Evolutionary conservation across 495 filamentous ascomycete species (phyloP), one percentile per base, ranked within the genome.

Genomic region (Penicillium lagena): DNA sequence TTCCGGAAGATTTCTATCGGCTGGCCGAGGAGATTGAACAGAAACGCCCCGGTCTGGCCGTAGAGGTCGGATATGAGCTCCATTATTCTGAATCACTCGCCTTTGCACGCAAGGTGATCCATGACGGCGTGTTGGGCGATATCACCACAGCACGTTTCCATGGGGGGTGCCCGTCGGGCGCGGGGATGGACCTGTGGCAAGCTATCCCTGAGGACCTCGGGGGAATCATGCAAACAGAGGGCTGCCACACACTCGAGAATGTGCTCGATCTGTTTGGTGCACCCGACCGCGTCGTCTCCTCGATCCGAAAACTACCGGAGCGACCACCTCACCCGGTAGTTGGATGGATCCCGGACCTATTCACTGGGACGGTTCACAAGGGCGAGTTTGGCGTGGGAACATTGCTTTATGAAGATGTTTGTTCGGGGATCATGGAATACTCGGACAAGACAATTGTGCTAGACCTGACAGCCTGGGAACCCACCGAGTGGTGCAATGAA

Each of bases 401-500:
- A 13, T 32, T 52, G 22, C 13, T 44, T 7, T 42, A 52, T 29
- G 50, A 52, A 32, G 50, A 52, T 38, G 22, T 52, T n/a, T 40
- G 38, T 5, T 52, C 50, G 9, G 50, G 38, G 1, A 52, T 52
- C 7, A 34, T 52, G 45, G 50, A 52, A 12, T 52, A 52, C 10
- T 31, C 39, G 4, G 29, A 39, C 9, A 44, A 43, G 22, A 52
- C 39, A 7, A 41, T 44, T 13, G 38, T 42, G 15, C 14, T 52
- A 2, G 50, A 52, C 29, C 39, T 52, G 12, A 43, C 45, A 5
- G 50, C 50, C 2, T 46, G 43, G 43, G 43, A 52, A 8, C 50
- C 50, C 17, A 51, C 49, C 9, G 42, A 51, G 37, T 51, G 49
- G 49, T 51, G 49, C 30, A 51, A 51, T 22, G 49, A 51, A 28